Evolutionary conservation across 495 filamentous ascomycete species (phyloP).

Genomic region (Chlorociboria aeruginascens): DNA sequence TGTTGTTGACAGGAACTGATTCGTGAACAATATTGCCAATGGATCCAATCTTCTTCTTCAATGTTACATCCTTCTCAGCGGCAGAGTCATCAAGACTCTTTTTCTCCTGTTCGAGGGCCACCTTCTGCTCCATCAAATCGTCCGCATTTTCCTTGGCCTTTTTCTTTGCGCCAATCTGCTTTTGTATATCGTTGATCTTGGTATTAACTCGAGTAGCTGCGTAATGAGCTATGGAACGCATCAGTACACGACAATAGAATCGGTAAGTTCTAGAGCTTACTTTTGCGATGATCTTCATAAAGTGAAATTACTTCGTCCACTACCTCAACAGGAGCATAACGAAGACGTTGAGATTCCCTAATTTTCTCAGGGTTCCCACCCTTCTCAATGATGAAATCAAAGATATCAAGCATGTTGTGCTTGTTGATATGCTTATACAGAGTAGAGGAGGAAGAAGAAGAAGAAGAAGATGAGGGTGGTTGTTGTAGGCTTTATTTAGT

Average conservation of each 20-base stretch:
- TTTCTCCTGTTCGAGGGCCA: conserved; percentile 64
- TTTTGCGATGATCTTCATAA: conserved; percentile 76
- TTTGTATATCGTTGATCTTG: conserved; percentile 78
- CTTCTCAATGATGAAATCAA: conserved; percentile 72
- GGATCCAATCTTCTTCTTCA: conserved; percentile 66
- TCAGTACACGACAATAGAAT: background rate
- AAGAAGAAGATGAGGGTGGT: background rate
- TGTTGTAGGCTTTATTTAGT: background rate
- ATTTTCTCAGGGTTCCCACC: conserved; percentile 84
- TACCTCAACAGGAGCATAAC: conserved; percentile 63
- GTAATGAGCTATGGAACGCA: conserved; percentile 51
- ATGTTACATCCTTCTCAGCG: conserved; percentile 54
- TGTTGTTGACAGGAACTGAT: conserved; percentile 78
- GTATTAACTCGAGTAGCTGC: conserved; percentile 64
- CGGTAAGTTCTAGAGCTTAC: conserved; percentile 29
- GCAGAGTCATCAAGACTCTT: conserved; percentile 64
- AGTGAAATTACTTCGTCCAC: conserved; percentile 86
- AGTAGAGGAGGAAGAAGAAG: too few relatives aligned
- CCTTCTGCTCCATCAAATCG: conserved; percentile 63
- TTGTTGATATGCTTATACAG: background rate
- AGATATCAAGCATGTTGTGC: conserved; percentile 46
- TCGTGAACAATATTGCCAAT: conserved; percentile 94
- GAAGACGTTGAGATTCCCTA: conserved; percentile 74
- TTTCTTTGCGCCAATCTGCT: conserved; percentile 84
- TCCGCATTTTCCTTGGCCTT: conserved; percentile 85